A percentile compares a stretch with the other conserved stretches of the same genome.
phyloP scores from a whole-genome alignment of 192 early-diverging fungal species.

The Jimgerdemannia flammicorona region DNA sequence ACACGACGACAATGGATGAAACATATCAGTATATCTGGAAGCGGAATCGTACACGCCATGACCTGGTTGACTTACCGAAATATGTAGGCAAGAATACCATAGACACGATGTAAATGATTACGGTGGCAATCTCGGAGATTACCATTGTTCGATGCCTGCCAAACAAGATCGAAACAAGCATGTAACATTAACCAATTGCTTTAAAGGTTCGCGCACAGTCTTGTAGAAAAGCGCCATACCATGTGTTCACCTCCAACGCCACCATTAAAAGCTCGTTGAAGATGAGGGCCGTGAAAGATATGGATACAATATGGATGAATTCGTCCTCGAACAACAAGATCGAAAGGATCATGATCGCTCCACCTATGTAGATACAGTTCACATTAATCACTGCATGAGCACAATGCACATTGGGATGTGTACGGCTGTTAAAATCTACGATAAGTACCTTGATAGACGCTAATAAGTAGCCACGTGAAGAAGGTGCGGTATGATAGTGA shows the following conservation, averaged over 20 bases:
- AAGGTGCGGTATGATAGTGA: conserved; percentile 91
- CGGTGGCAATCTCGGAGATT: conserved; percentile 75
- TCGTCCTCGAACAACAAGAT: conserved; percentile 94
- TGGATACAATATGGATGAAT: conserved; percentile 92
- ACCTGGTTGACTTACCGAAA: conserved; percentile 63
- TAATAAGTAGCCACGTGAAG: conserved; percentile 91
- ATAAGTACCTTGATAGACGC: conserved; percentile 95
- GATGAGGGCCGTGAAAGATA: conserved; percentile 91
- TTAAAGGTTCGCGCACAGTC: not conserved
- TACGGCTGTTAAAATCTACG: too few species aligned
- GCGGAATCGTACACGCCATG: not conserved
- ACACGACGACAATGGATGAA: conserved; percentile 11
- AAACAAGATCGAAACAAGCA: too few species aligned
- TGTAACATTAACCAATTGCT: too few species aligned
- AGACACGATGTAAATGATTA: conserved; percentile 80
- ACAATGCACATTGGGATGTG: too few species aligned
- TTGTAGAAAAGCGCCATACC: conserved; percentile 39
- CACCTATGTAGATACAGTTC: conserved; percentile 38
- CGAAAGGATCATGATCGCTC: conserved; percentile 91
- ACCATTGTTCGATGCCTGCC: conserved; percentile 82
- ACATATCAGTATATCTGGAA: not conserved
- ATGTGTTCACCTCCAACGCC: conserved; percentile 88
- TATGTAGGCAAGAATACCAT: conserved; percentile 88
- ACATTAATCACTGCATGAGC: not conserved
- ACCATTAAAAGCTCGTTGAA: conserved; percentile 97